Evolutionary conservation across 768 basidiomycete genomes (phyloP), one percentile per base, ranked within the genome.

Genomic region (Boletus eberwhitei): DNA sequence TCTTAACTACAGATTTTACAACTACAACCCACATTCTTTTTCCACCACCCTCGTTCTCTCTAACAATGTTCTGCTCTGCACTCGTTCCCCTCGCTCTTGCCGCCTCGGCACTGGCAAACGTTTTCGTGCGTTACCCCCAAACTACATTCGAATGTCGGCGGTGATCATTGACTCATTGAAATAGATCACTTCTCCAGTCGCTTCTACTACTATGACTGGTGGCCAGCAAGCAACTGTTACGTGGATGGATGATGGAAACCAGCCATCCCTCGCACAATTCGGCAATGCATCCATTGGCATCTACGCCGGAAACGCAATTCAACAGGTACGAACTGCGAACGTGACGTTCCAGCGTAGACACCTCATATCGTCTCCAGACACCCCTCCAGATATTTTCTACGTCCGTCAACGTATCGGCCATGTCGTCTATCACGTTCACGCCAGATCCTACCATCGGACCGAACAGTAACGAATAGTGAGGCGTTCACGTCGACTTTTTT

Each of bases 161-260:
- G 22, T 50, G n/a, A 22, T 13, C 16, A 39, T 53, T 53, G 42
- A 60, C 41, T 19, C 9, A 40, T 38, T 38, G 26, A 19, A 48
- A 46, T 53, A 90, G 88, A 70, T 84, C 14, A 91, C 86, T 14
- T 50, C 64, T 2, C 89, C 89, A 4, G 72, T 79, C 16, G 68
- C 73, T 9, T 37, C 73, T 0, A 76, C 80, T 12, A 71, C 63
- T 8, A 81, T 78, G 61, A 60, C 76, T 16, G 85, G 73, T 51
- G 86, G 86, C 6, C 71, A 82, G 58, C 51, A 57, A 11, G 73
- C 75, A 14, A 77, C 74, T 13, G 64, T 91, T 48, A 66, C 54
- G 36, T 92, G 89, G 89, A 64, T 77, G 56, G 88, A 90, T 42
- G 74, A 79, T 52, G 75, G 76, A 48, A 48, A 24, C 0, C 2